A percentile compares a stretch with the other conserved stretches of the same genome.
These are phyloP conservation scores for Daldinia childiae DNA, from an alignment of 495 filamentous ascomycete genomes.

Conservation along the genomic window DNA sequence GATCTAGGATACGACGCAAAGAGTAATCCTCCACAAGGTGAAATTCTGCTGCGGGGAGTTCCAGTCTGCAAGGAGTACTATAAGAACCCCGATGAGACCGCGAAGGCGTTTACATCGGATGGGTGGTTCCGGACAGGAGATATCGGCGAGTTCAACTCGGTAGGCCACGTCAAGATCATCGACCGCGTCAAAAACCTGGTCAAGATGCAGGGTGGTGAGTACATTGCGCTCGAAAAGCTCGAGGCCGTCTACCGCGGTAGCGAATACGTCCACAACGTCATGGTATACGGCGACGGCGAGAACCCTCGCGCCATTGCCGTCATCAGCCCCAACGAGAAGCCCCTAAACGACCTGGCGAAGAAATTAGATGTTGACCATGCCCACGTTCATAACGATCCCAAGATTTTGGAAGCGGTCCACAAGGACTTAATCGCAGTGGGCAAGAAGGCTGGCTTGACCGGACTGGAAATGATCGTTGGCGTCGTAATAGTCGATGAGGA, in stretches of 20 bases:
- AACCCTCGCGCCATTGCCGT: slow-evolving; percentile 65
- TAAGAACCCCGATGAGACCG: slow-evolving; percentile 82
- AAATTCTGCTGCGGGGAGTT: slow-evolving; percentile 79
- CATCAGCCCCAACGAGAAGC: slow-evolving; percentile 65
- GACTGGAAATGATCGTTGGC: slow-evolving; percentile 67
- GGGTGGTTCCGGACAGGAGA: slow-evolving; percentile 96
- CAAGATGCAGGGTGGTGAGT: slow-evolving; percentile 72
- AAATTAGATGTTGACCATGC: slow-evolving; percentile 61
- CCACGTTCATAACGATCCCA: slow-evolving; percentile 54
- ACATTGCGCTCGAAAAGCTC: slow-evolving; percentile 73
- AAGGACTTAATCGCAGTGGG: slow-evolving; percentile 63
- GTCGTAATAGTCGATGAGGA: slow-evolving; percentile 71
- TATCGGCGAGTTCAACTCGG: slow-evolving; percentile 75
- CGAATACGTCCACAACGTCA: slow-evolving; percentile 65
- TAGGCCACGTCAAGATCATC: slow-evolving; percentile 84
- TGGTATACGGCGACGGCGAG: slow-evolving; percentile 64
- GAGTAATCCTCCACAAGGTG: slow-evolving; percentile 83
- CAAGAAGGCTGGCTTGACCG: slow-evolving; percentile 60
- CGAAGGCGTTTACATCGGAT: slow-evolving; percentile 78
- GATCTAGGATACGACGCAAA: slow-evolving; percentile 86
- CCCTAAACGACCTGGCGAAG: slow-evolving; percentile 59
- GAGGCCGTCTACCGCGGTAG: slow-evolving; percentile 69
- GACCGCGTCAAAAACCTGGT: slow-evolving; percentile 90
- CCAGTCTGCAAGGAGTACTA: slow-evolving; percentile 80
- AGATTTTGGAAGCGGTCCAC: slow-evolving; percentile 61